Conservation (phyloP, 2,329 filamentous ascomycete genomes). For the Bipolaris cookei region DNA sequence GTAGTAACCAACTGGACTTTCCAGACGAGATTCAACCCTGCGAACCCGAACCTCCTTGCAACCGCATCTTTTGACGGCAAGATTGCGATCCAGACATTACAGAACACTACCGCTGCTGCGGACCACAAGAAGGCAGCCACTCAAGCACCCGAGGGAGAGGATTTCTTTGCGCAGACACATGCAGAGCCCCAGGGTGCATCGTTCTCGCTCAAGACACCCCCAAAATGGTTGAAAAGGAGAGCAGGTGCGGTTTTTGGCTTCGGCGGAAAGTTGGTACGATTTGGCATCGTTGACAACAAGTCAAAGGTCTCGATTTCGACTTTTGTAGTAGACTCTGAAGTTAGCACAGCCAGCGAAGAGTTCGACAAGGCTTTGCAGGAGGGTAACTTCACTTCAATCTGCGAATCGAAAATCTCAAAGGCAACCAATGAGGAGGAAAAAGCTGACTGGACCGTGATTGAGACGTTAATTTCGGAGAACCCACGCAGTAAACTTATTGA, state of each 20-base stretch:
- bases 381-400: slow-evolving; percentile 79
- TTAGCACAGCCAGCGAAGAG: slow-evolving; percentile 81
- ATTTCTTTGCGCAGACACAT: slow-evolving; percentile 95
- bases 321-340: slow-evolving; percentile 86
- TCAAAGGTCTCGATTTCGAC: slow-evolving; percentile 84
- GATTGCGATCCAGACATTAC: slow-evolving; percentile 89
- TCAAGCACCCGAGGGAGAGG: slow-evolving; percentile 80
- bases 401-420: slow-evolving; percentile 75
- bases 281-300: slow-evolving; percentile 70
- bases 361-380: slow-evolving; percentile 83
- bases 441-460: slow-evolving; percentile 93
- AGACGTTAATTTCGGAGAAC: slow-evolving; percentile 83
- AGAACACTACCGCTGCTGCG: slow-evolving; percentile 85
- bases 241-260: slow-evolving; percentile 91
- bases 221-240: slow-evolving; percentile 88
- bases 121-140: slow-evolving; percentile 64
- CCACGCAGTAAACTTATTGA: slow-evolving; percentile 86
- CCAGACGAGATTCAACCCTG: slow-evolving; percentile 90
- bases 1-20: slow-evolving; percentile 99
- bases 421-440: slow-evolving; percentile 89
- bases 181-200: slow-evolving; percentile 88
- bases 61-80: slow-evolving; percentile 98
- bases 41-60: slow-evolving; percentile 88
- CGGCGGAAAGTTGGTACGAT: slow-evolving; percentile 85
- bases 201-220: slow-evolving; percentile 84